Base-by-base conservation (phyloP, 1,284 basidiomycete species). In the Austroboletus sp. region DNA sequence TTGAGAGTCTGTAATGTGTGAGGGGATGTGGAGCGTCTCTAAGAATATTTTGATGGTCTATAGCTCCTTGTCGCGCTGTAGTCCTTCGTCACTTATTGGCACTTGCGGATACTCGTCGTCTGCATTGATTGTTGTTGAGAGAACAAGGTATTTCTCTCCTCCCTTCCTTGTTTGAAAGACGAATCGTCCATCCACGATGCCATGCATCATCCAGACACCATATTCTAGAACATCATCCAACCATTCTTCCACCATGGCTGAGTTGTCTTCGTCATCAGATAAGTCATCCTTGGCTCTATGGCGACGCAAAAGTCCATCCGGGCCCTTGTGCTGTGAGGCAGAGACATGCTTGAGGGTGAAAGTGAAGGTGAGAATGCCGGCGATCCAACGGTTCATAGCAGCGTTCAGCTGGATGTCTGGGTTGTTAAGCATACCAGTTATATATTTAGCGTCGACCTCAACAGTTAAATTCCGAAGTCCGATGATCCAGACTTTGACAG, bases 361-460 rank as follows among this genome's bases (percentile, higher is more conserved):
- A n/a, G 60, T 49, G 40, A 71, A 73, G 0, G 69, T 46, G 0
- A 48, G 21, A 0, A 74, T 72, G 0, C 56, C 55, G 2, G 60
- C 54, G 11, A 74, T 70, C 69, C 73, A 74, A 0, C 61, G 46
- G 39, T 72, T 73, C 2, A 72, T 68, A 2, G 60, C 55, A 0
- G 63, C 57, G 8, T 55, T 66, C 0, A 68, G 69, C 2, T 60
- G 51, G 0, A 45, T 27, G 2, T 51, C 27, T 0, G 43, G 46
- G 3, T 51, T 49, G 0, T 49, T 49, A 6, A 51, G 27, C 43
- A 49, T 51, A 0, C 42, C 36, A 3, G 38, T 34, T 3, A 50
- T 23, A 15, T 50, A 46, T 3, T 51, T 44, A 0, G 7, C 16
- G 0, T 48, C 27, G 0, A 50, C 32, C 13, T 50, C 36, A 0